Evolutionary conservation across 2,329 filamentous ascomycete species (phyloP), one percentile per base, ranked within the genome.

Genomic region (Venturia aucupariae): DNA sequence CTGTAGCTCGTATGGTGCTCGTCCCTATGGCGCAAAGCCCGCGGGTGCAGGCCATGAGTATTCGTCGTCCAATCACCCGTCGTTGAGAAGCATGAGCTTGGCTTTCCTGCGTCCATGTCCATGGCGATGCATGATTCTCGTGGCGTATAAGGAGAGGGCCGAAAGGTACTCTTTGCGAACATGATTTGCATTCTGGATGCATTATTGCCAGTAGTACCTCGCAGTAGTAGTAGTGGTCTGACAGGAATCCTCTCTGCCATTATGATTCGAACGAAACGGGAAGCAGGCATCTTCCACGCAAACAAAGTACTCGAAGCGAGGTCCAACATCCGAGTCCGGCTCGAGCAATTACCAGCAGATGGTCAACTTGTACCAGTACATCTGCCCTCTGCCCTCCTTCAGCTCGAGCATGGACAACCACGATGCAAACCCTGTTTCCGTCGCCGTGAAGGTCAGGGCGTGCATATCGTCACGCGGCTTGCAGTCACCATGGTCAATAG

Each of bases 401-500:
- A 57, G 30, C 51, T 57, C n/a, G 51, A 38, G 51, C 51, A 57
- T 57, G 51, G 51, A 32, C 15, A 38, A 38, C 15, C 51, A 35
- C 46, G 22, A 51, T 51, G 22, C 15, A 17, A 35, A 35, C 51
- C 51, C 51, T 57, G 51, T 15, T 57, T 32, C 17, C 51, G 46
- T 13, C 46, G 46, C 46, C 22, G 22, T 32, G 27, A 17, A 19
- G 51, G 17, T 22, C 19, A n/a, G 15, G 27, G 27, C 19, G 15
- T 57, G 51, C 51, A 35, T 57, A 57, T 35, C 27, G 51, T 57
- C 51, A 57, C 51, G 51, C 51, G 51, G 51, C 27, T 35, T 35
- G 51, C 27, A 57, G 27, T 57, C 17, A 32, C 27, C 35, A 17
- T 35, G 51, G 35, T 35, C 51, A 57, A 57, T 57, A 57, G 51